Evolutionary conservation across 345 rosid genomes (phyloP).

Genomic region (Eucalyptus cloeziana): DNA sequence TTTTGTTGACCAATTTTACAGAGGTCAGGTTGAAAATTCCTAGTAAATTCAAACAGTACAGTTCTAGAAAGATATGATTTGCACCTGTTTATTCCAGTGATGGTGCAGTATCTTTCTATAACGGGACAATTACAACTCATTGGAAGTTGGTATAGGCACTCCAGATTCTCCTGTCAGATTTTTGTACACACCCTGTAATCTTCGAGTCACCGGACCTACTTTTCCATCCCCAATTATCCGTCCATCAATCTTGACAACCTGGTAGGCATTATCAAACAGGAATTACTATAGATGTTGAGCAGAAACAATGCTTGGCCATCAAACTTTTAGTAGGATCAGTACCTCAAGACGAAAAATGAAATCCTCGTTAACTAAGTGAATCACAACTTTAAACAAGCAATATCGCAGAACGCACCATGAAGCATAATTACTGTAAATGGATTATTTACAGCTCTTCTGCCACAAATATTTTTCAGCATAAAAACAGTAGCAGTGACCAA

Average conservation of each 20-base stretch:
- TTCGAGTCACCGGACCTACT: slow-evolving; percentile 55
- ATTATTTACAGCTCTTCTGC: background rate
- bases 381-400: background rate
- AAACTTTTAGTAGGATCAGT: background rate
- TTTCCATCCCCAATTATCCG: slow-evolving; percentile 63
- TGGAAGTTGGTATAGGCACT: slow-evolving; percentile 56
- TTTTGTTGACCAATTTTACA: background rate
- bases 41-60: background rate
- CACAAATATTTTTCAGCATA: background rate
- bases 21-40: background rate
- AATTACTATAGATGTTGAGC: background rate
- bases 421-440: background rate
- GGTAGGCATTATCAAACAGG: background rate
- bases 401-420: background rate
- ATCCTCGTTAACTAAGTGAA: background rate
- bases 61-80: background rate
- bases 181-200: slow-evolving; percentile 56
- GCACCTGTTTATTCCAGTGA: background rate
- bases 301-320: background rate
- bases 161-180: slow-evolving; percentile 49
- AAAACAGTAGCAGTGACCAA: background rate
- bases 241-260: slow-evolving; percentile 70
- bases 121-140: background rate
- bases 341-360: background rate
- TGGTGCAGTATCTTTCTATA: background rate